Conservation (phyloP, 2,329 filamentous ascomycete genomes). For the Pochonia chlamydosporia region DNA sequence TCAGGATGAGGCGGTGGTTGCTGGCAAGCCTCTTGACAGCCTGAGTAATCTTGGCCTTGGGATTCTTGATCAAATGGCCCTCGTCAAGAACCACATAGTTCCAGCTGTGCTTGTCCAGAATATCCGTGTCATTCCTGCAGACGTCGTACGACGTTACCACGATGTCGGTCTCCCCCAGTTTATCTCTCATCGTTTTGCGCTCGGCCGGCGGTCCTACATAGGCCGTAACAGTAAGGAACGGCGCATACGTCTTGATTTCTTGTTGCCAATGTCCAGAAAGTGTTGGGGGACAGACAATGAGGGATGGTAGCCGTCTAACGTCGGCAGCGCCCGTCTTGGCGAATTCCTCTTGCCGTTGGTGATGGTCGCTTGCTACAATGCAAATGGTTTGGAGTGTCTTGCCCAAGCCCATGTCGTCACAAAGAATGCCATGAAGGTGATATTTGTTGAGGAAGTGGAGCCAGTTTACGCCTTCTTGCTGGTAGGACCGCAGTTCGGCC, state of each 20-base stretch:
- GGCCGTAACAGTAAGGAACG: slow-evolving; percentile 82
- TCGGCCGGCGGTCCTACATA: slow-evolving; percentile 88
- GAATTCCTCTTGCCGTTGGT: slow-evolving; percentile 86
- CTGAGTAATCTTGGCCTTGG: slow-evolving; percentile 89
- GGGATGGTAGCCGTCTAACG: slow-evolving; percentile 72
- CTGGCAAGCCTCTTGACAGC: slow-evolving; percentile 86
- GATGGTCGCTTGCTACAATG: slow-evolving; percentile 96
- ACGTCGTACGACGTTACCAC: slow-evolving; percentile 98
- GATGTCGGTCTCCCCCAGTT: slow-evolving; percentile 75
- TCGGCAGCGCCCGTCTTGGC: slow-evolving; percentile 75
- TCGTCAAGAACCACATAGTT: slow-evolving; percentile 98
- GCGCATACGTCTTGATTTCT: slow-evolving; percentile 91
- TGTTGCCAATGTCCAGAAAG: slow-evolving; percentile 98
- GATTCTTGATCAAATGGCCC: slow-evolving; percentile 97
- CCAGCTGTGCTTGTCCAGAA: slow-evolving; percentile 79
- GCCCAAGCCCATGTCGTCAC: slow-evolving; percentile 97
- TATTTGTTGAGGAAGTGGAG: slow-evolving; percentile 97
- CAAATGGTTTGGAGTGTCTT: slow-evolving; percentile 97
- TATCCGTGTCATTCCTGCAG: slow-evolving; percentile 88
- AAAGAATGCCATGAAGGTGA: slow-evolving; percentile 95
- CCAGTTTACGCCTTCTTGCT: slow-evolving; percentile 99
- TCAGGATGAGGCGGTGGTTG: slow-evolving; percentile 93
- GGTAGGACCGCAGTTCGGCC: slow-evolving; percentile 90
- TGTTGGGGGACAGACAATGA: slow-evolving; percentile 94
- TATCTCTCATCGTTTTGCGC: slow-evolving; percentile 62